Percentiles rank a stretch among this genome's conserved stretches.
phyloP scores from a whole-genome alignment of 805 yeast species.

The Saccharomycopsis capsularis region DNA sequence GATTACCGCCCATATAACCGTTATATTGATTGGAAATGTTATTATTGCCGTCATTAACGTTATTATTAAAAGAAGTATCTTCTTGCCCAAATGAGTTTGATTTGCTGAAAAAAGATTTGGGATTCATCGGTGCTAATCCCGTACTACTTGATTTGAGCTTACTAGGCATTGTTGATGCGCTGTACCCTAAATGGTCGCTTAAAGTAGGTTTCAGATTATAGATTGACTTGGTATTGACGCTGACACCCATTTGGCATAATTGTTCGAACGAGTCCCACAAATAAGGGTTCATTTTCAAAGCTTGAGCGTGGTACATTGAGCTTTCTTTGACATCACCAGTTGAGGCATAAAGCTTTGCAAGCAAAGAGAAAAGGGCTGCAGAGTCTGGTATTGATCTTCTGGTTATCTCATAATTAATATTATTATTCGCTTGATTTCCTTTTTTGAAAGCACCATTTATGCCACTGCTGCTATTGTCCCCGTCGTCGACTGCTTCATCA shows the following conservation, averaged over 20 bases:
- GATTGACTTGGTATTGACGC: slow-evolving; percentile 51
- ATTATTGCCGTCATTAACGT: neutral
- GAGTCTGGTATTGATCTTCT: slow-evolving; percentile 47
- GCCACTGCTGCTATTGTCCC: neutral
- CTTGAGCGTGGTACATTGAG: slow-evolving; percentile 57
- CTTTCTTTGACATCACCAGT: slow-evolving; percentile 60
- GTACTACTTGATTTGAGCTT: neutral
- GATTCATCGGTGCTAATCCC: slow-evolving; percentile 11
- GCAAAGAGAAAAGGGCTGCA: slow-evolving; percentile 58
- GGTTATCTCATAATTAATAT: slow-evolving; percentile 34
- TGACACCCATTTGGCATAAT: slow-evolving; percentile 64
- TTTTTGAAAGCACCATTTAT: neutral
- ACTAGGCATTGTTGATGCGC: neutral
- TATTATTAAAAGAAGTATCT: neutral
- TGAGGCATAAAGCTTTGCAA: slow-evolving; percentile 61
- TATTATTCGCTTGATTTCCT: neutral
- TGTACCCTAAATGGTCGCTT: neutral
- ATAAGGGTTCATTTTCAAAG: slow-evolving; percentile 68
- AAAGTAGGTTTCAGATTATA: slow-evolving; percentile 29
- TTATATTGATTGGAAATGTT: neutral
- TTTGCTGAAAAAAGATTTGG: slow-evolving; percentile 12
- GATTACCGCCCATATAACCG: too few relatives aligned
- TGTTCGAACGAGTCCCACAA: slow-evolving; percentile 83
- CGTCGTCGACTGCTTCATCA: neutral
- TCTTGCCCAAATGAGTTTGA: neutral